A percentile compares a stretch with the other conserved stretches of the same genome.
These are phyloP conservation scores for Coniella lustricola DNA, from an alignment of 2,329 filamentous ascomycete species.

Conservation along the genomic window DNA sequence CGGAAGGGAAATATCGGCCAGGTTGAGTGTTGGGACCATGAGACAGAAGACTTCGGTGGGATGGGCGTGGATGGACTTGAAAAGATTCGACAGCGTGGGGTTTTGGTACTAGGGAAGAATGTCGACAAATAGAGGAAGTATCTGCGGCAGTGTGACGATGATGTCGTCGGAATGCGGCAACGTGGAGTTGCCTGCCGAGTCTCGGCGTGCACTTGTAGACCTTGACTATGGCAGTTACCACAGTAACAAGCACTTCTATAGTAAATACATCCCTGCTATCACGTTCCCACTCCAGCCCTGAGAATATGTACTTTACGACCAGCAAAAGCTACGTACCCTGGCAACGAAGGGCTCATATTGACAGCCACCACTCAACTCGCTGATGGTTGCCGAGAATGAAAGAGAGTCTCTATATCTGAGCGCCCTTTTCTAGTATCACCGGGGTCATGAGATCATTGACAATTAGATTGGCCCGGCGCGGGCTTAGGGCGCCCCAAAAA, in stretches of 20 bases:
- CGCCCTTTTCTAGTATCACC: background rate
- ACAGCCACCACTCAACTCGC: background rate
- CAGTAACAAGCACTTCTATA: background rate
- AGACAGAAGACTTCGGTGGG: no score
- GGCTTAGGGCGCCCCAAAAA: conserved; percentile 4
- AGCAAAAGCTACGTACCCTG: no score
- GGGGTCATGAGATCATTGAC: conserved; percentile 10
- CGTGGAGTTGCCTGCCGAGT: conserved; percentile 12
- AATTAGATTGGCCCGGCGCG: conserved; percentile 6
- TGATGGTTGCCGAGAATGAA: background rate
- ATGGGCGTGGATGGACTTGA: no score
- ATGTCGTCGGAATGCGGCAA: background rate
- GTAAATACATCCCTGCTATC: background rate
- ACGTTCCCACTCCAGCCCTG: no score
- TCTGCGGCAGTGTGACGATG: no score
- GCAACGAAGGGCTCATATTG: no score
- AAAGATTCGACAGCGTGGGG: no score
- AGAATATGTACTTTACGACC: no score
- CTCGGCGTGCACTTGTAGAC: no score
- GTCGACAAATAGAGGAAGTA: no score
- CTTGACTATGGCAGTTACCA: background rate
- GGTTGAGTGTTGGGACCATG: no score
- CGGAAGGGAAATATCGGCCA: background rate
- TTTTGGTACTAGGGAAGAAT: no score
- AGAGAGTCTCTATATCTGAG: background rate